Evolutionary conservation across 495 filamentous ascomycete genomes (phyloP), one percentile per base, ranked within the genome.

Genomic region (Daldinia decipiens): DNA sequence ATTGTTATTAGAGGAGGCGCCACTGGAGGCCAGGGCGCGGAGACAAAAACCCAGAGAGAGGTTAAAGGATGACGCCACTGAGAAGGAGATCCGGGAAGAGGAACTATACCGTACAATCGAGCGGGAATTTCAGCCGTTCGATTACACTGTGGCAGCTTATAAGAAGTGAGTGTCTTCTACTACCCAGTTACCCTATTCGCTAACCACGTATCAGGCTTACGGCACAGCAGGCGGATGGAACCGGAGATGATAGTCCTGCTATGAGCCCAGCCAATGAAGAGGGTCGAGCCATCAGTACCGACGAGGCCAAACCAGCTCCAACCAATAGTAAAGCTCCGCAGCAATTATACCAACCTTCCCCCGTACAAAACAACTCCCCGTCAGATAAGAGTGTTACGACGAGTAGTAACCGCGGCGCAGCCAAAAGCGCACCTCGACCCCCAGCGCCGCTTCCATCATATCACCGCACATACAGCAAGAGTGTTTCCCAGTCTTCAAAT

Each of bases 71-170:
- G 95, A 98, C 81, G 95, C 95, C 3, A 97, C 95, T 0, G 93
- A 94, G 15, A 95, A 97, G 76, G 95, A 99, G 78, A 94, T 97
- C 60, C 86, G 94, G 8, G 93, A 96, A 72, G 95, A 98, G 61
- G 94, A 98, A 73, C 85, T 99, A 15, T 95, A 98, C 78, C 91
- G 89, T 66, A 90, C 96, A 83, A 97, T 99, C 66, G 95, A 99
- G 81, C 94, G 88, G 1, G 89, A 96, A 70, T 99, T 99, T 77
- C 90, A 93, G 80, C 92, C 94, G 0, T 99, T 98, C 74, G 95
- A 99, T 79, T 99, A 99, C 78, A 98, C 93, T 0, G 78, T 87
- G 19, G 88, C 90, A 24, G 87, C 85, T 54, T 94, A 89, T 73
- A 85, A 86, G 70, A 85, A 85, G 88, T 91, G 76, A 56, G 84